Evolutionary conservation across 345 rosid species (phyloP).

Genomic region (Syzygium jambos): DNA sequence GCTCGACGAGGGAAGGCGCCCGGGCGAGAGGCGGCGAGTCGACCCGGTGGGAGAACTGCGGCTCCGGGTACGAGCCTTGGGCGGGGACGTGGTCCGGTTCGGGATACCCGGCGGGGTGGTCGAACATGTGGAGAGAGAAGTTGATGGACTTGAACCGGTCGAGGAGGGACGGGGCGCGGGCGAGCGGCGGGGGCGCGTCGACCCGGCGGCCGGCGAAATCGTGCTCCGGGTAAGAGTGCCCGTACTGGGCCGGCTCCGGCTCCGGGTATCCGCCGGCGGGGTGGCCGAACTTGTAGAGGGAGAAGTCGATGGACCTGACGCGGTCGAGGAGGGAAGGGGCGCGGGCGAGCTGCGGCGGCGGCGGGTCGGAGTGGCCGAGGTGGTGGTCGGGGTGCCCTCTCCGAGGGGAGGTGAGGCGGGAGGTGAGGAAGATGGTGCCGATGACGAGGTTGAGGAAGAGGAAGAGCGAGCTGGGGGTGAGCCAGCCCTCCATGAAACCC

Average conservation of each 20-base stretch:
- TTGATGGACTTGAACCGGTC: constrained; percentile 41
- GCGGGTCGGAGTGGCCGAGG: background rate
- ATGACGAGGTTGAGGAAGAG: constrained; percentile 54
- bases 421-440: constrained; percentile 41
- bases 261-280: background rate
- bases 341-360: constrained; percentile 17
- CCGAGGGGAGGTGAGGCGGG: constrained; percentile 28
- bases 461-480: constrained; percentile 52
- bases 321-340: constrained; percentile 53
- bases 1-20: constrained; percentile 45
- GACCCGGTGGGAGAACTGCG: background rate
- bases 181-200: constrained; percentile 5
- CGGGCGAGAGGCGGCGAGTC: constrained; percentile 16
- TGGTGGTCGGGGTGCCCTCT: constrained; percentile 2
- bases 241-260: background rate
- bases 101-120: constrained; percentile 1
- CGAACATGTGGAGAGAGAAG: constrained; percentile 18
- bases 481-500: constrained; percentile 26
- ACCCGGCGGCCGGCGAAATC: background rate
- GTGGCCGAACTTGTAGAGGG: constrained; percentile 23
- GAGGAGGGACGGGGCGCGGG: constrained; percentile 39
- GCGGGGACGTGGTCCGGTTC: background rate
- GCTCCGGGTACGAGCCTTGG: background rate
- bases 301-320: constrained; percentile 38
- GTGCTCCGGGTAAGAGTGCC: background rate